Evolutionary conservation across 2,329 filamentous ascomycete species (phyloP).

Genomic region (Fusarium sp.): DNA sequence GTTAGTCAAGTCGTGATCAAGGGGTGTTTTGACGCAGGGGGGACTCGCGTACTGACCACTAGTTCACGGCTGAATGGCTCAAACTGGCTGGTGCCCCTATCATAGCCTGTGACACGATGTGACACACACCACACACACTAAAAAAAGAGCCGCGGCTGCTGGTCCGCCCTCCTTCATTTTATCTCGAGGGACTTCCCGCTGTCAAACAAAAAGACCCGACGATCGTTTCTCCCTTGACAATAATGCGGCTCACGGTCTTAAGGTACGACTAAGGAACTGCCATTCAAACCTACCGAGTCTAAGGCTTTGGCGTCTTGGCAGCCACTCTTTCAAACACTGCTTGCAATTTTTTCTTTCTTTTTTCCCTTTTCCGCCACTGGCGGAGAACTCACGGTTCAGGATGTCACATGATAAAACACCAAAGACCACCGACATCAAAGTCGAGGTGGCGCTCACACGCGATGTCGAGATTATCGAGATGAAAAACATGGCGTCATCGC

Average conservation of each 20-base stretch:
- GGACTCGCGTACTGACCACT: not conserved
- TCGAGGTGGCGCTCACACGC: conserved; percentile 33
- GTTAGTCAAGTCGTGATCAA: not conserved
- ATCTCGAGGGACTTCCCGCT: conserved; percentile 1
- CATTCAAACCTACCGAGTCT: not conserved
- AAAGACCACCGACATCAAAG: conserved; percentile 35
- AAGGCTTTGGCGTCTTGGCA: not conserved
- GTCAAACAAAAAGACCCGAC: conserved; percentile 1
- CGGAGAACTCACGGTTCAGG: not conserved
- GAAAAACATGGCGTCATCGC: conserved; percentile 21
- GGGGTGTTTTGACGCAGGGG: not conserved
- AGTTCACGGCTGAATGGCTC: not conserved
- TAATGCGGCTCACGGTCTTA: not conserved
- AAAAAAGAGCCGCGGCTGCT: not conserved
- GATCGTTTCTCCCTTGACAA: conserved; percentile 2
- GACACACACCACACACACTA: not conserved
- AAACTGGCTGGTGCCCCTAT: not conserved
- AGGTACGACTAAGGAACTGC: not conserved
- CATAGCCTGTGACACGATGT: not conserved
- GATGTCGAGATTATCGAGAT: conserved; percentile 35
- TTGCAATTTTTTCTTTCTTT: not conserved
- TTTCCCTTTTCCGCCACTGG: not conserved
- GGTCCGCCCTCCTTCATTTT: not conserved
- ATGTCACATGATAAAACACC: conserved; percentile 32
- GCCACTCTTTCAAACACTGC: not conserved